A percentile compares a stretch with the other conserved stretches of the same genome.
These are phyloP conservation scores for Puccinia novopanici DNA, from an alignment of 1,284 basidiomycete species.

Conservation along the genomic window DNA sequence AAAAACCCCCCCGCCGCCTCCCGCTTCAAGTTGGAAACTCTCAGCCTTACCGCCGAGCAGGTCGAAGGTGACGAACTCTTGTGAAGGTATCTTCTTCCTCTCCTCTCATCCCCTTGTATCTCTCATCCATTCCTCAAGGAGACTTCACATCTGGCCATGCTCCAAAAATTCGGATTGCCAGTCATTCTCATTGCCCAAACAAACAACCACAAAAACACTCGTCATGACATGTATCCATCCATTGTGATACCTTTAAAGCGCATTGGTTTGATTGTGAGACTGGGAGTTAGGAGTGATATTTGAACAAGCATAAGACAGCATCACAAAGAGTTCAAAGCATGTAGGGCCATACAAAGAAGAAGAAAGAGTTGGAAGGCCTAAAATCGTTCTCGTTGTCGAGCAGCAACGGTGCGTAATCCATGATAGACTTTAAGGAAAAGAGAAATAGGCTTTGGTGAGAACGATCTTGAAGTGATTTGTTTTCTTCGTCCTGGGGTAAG, in stretches of 20 bases:
- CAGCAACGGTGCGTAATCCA: constrained; percentile 44
- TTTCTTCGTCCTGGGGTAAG: neutral
- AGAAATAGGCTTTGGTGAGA: neutral
- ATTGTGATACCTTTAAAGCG: neutral
- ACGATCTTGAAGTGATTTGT: neutral
- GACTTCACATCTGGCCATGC: neutral
- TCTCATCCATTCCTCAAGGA: neutral
- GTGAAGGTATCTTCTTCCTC: neutral
- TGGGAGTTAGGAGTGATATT: neutral
- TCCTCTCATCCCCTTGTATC: neutral
- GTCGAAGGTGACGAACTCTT: constrained; percentile 47
- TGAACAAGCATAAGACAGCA: neutral
- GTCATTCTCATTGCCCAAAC: no score
- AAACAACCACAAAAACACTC: neutral
- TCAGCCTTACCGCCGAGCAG: constrained; percentile 41
- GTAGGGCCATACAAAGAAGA: no score
- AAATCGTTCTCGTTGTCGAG: constrained; percentile 48
- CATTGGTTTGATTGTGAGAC: neutral
- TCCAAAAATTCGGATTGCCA: no score
- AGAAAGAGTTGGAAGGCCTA: constrained; percentile 14
- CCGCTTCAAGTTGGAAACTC: constrained; percentile 65
- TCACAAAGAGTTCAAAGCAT: no score
- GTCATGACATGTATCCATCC: neutral
- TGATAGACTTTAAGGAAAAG: constrained; percentile 34
- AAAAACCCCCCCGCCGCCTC: constrained; percentile 64